Conservation (phyloP, 2,329 filamentous ascomycete species). For the Phialophora macrospora region DNA sequence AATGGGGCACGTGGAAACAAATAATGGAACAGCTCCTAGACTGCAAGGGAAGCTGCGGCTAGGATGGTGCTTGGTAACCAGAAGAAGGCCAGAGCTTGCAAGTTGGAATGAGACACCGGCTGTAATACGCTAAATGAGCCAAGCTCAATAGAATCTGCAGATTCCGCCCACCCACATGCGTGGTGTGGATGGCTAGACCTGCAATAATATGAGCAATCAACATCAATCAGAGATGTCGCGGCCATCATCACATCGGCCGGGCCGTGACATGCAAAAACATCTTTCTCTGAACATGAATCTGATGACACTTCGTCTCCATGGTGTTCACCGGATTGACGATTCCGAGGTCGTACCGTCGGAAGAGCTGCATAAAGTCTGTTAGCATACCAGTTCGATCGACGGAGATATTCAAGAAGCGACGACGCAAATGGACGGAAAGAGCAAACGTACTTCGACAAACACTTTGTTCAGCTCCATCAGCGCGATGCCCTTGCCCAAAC, state of each 20-base stretch:
- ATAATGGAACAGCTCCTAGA: not conserved
- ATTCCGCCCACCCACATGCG: not conserved
- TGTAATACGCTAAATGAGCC: not conserved
- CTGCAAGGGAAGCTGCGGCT: not conserved
- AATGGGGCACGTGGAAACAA: not conserved
- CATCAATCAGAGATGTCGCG: not conserved
- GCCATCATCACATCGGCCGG: not conserved
- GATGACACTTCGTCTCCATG: slow-evolving; percentile 12
- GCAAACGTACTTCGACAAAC: slow-evolving; percentile 52
- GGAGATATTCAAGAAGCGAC: not conserved
- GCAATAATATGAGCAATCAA: not conserved
- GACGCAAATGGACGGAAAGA: too few species aligned
- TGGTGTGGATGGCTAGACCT: not conserved
- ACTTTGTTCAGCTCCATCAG: slow-evolving; percentile 57
- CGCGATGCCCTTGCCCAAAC: slow-evolving; percentile 55
- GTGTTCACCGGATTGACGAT: slow-evolving; percentile 14
- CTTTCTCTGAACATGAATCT: slow-evolving; percentile 13
- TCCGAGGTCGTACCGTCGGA: slow-evolving; percentile 17
- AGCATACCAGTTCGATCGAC: not conserved
- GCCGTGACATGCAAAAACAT: slow-evolving; percentile 12
- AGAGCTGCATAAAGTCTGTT: not conserved
- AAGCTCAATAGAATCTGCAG: not conserved
- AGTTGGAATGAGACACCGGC: not conserved
- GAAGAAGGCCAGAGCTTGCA: not conserved
- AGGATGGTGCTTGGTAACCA: not conserved